Evolutionary conservation across 768 basidiomycete genomes (phyloP), one percentile per base, ranked within the genome.

Genomic region (Candolleomyces eurysporus): DNA sequence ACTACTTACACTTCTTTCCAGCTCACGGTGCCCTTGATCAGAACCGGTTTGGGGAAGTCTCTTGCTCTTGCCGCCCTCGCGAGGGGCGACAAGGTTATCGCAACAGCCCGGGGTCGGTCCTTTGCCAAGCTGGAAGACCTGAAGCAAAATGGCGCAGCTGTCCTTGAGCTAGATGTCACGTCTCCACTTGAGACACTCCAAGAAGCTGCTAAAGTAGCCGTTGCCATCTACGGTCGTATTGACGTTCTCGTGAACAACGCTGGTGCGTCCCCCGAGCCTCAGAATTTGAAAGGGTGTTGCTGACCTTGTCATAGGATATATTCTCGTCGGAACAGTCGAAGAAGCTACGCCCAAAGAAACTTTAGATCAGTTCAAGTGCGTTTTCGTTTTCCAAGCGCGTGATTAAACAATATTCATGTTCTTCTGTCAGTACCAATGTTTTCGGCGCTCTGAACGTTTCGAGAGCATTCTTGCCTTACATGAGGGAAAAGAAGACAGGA

Each of bases 221-320:
- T 78, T 36, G 70, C 53, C 0, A 66, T 80, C 22, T 67, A 82
- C 60, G 79, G 79, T 0, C 70, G 71, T 31, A 64, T 83, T 32
- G 80, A 83, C 57, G 79, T 81, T 1, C 61, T 82, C 0, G 77
- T 83, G 14, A 82, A 82, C 60, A 81, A 80, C 61, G 80, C 80
- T 8, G 80, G 78, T 60, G 50, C 36, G 36, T 36, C 36, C 11
- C 36, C 63, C 22, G 54, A 56, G 4, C 16, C 10, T 40, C 22
- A 6, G 17, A 30, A 43, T 7, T 32, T 31, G 5, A 36, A 13
- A 13, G 43, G 3, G 45, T 17, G 57, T 3, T 46, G 16, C 26
- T 45, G 2, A 9, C n/a, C 10, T 26, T 9, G 11, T 42, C 2
- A 13, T 65, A 78, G 75, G 81, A 50, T 75, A 72, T 68, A 67